phyloP scores from a whole-genome alignment of 1,284 basidiomycete species.

The Cryptococcus wingfieldii region DNA sequence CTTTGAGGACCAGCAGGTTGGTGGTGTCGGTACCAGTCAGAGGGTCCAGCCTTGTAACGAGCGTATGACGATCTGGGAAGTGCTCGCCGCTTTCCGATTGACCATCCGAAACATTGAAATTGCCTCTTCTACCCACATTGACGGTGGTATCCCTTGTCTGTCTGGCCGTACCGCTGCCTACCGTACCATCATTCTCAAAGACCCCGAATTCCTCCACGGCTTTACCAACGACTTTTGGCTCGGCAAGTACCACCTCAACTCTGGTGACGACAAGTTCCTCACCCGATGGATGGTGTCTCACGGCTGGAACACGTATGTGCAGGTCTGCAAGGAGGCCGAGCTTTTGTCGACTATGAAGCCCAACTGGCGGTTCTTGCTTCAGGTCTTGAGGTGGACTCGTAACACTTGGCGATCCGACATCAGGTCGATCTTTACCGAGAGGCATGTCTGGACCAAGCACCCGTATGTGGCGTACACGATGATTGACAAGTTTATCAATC shows the following conservation, averaged over 20 bases:
- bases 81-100: constrained; percentile 83
- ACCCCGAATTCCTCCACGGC: constrained; percentile 82
- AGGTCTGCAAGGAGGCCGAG: constrained; percentile 84
- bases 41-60: constrained; percentile 74
- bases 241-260: constrained; percentile 86
- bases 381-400: constrained; percentile 84
- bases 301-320: constrained; percentile 88
- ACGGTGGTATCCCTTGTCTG: constrained; percentile 83
- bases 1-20: constrained; percentile 88
- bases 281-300: constrained; percentile 95
- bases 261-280: constrained; percentile 88
- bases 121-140: constrained; percentile 78
- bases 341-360: constrained; percentile 90
- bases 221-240: constrained; percentile 92
- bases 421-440: constrained; percentile 78
- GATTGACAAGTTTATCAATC: constrained; percentile 90
- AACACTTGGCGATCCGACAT: constrained; percentile 90
- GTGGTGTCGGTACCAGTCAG: constrained; percentile 85
- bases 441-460: constrained; percentile 79
- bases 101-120: constrained; percentile 92
- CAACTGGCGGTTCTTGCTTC: constrained; percentile 89
- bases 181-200: constrained; percentile 86
- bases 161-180: constrained; percentile 89
- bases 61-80: constrained; percentile 86
- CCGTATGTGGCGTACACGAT: constrained; percentile 89